Evolutionary conservation across 2,329 filamentous ascomycete species (phyloP).

Genomic region (Cercospora citrullina): DNA sequence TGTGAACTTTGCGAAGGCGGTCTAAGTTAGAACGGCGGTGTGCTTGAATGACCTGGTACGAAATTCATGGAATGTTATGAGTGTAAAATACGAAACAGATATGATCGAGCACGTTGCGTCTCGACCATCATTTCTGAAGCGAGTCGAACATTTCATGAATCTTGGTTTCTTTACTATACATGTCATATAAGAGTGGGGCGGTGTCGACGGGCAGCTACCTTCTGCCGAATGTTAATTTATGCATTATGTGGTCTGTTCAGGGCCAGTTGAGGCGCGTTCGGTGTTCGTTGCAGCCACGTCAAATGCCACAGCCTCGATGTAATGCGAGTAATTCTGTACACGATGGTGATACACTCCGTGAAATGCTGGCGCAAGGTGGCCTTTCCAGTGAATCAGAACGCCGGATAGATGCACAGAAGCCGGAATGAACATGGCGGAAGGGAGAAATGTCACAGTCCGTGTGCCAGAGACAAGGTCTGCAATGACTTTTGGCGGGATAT

Average conservation of each 20-base stretch:
- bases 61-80: background rate
- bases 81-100: background rate
- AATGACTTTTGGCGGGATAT: background rate
- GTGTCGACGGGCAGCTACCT: conserved; percentile 9
- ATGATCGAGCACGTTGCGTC: background rate
- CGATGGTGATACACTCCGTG: conserved; percentile 10
- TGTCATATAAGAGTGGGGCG: conserved; percentile 23
- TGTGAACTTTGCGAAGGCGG: conserved; percentile 31
- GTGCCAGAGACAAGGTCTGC: background rate
- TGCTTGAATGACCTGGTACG: background rate
- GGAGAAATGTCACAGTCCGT: background rate
- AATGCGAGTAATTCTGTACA: conserved; percentile 19
- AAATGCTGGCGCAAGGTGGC: conserved; percentile 4
- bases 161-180: conserved; percentile 12
- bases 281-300: background rate
- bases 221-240: background rate
- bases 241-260: background rate
- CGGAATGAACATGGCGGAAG: background rate
- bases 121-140: background rate
- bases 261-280: background rate
- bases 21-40: conserved; percentile 1
- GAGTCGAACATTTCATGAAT: conserved; percentile 2
- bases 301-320: conserved; percentile 7
- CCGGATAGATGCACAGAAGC: conserved; percentile 23
- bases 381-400: conserved; percentile 11